Evolutionary conservation across 2,329 filamentous ascomycete genomes (phyloP).

Genomic region (Alternaria atra): DNA sequence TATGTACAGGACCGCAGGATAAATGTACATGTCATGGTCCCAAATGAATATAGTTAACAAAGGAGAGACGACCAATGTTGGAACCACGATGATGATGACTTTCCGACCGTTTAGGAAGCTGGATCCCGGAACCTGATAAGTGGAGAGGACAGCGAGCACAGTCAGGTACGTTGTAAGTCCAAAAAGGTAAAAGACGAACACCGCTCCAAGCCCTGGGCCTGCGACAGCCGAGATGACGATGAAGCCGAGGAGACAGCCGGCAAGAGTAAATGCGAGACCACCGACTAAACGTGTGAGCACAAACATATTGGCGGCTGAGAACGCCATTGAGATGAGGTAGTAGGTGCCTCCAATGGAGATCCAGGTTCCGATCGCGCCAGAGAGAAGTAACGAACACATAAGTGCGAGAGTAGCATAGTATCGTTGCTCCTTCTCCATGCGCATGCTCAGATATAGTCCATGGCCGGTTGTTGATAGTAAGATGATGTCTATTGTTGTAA

Average conservation of each 20-base stretch:
- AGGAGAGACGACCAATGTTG: constrained; percentile 65
- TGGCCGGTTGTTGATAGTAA: constrained; percentile 67
- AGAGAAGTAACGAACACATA: constrained; percentile 67
- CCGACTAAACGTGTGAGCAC: constrained; percentile 62
- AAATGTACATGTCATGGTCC: constrained; percentile 64
- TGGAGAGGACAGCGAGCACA: constrained; percentile 60
- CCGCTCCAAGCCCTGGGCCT: constrained; percentile 57
- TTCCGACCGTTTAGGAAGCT: constrained; percentile 66
- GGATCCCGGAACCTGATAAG: constrained; percentile 61
- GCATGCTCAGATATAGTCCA: constrained; percentile 68
- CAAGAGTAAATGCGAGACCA: constrained; percentile 61
- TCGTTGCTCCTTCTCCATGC: constrained; percentile 61
- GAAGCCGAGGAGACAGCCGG: constrained; percentile 62
- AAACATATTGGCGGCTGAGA: constrained; percentile 65
- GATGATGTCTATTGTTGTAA: constrained; percentile 59
- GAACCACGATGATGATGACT: constrained; percentile 64
- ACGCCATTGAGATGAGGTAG: constrained; percentile 67
- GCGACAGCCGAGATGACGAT: constrained; percentile 60
- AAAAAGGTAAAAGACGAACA: constrained; percentile 69
- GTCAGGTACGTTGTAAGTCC: constrained; percentile 68
- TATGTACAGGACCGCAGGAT: constrained; percentile 63
- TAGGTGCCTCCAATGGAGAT: constrained; percentile 70
- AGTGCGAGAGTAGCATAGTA: constrained; percentile 66
- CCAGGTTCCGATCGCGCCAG: constrained; percentile 70
- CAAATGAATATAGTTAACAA: constrained; percentile 63